Percentiles rank a stretch among this genome's conserved stretches.
phyloP scores from a whole-genome alignment of 2,329 filamentous ascomycete species.

The Cytospora piceae region DNA sequence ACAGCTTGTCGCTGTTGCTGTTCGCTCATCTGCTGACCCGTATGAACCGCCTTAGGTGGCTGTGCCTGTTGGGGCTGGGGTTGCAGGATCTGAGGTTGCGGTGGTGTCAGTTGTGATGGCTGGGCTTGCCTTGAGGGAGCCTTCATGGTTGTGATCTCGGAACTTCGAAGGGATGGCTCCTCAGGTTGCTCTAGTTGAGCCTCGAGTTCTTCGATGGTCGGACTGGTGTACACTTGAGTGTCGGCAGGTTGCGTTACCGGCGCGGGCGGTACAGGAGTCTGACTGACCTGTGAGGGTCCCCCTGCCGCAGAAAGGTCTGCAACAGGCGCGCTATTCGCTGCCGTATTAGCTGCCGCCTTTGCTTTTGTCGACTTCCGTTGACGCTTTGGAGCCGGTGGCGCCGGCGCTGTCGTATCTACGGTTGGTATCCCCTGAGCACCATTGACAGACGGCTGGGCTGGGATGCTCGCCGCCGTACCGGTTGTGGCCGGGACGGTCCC shows the following conservation, averaged over 20 bases:
- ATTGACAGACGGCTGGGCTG: constrained; percentile 5
- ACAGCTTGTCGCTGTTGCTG: constrained; percentile 25
- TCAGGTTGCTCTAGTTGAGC: constrained; percentile 29
- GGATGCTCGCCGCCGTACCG: constrained; percentile 5
- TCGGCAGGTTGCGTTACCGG: constrained; percentile 17
- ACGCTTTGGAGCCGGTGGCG: constrained; percentile 42
- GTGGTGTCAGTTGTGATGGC: constrained; percentile 8
- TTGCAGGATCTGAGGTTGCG: constrained; percentile 13
- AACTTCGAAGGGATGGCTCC: constrained; percentile 13
- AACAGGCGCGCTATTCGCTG: constrained; percentile 26
- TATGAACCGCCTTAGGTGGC: constrained; percentile 29
- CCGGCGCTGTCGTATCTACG: constrained; percentile 32
- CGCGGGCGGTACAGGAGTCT: constrained; percentile 15
- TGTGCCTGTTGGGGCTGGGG: constrained; percentile 21
- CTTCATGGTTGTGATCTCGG: constrained; percentile 18
- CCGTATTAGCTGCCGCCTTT: constrained; percentile 32
- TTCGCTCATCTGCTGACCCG: constrained; percentile 32
- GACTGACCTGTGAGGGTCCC: constrained; percentile 16
- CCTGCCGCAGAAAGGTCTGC: constrained; percentile 12
- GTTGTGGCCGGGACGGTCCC: not conserved
- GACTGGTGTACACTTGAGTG: constrained; percentile 26
- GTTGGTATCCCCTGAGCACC: constrained; percentile 8
- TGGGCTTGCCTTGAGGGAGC: constrained; percentile 18
- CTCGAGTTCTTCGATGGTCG: constrained; percentile 30
- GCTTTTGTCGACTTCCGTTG: constrained; percentile 43